Percentiles rank a stretch among this genome's conserved stretches.
Conservation (phyloP, 108 stramenopile genomes). For the Aurantiochytrium sp. region DNA sequence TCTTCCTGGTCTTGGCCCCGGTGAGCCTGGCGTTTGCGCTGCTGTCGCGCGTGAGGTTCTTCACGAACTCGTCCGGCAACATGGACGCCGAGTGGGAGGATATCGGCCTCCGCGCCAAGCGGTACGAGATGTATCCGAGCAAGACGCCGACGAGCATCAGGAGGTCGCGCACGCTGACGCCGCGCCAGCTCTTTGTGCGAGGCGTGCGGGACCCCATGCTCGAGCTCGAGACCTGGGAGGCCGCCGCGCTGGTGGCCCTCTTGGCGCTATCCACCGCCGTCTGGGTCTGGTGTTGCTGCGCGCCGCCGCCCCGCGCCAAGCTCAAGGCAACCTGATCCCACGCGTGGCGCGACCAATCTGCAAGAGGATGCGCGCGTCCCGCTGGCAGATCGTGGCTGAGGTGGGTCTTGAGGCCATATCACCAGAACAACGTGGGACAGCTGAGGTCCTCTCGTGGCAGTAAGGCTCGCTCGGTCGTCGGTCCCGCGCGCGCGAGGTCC, state of each 20-base stretch:
- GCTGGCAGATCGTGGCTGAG: no score
- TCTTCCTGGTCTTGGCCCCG: neutral
- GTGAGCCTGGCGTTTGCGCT: neutral
- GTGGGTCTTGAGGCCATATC: no score
- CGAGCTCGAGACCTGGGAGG: neutral
- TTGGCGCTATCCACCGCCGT: no score
- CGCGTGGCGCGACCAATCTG: no score
- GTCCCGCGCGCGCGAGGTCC: no score
- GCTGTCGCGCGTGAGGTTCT: neutral
- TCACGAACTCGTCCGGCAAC: neutral
- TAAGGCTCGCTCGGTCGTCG: no score
- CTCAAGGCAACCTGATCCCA: no score
- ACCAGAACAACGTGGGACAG: no score
- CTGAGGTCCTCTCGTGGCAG: no score
- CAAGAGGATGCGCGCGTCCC: no score
- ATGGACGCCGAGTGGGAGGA: slow-evolving; percentile 29
- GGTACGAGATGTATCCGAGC: neutral
- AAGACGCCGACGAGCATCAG: neutral
- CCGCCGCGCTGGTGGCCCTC: neutral
- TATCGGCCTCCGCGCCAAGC: neutral
- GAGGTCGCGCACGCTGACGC: neutral
- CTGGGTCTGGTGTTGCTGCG: no score
- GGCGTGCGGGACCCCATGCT: neutral
- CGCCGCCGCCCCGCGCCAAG: no score
- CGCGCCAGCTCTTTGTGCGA: neutral